phyloP scores from a whole-genome alignment of 2,329 filamentous ascomycete species.

The Fusarium miscanthi region DNA sequence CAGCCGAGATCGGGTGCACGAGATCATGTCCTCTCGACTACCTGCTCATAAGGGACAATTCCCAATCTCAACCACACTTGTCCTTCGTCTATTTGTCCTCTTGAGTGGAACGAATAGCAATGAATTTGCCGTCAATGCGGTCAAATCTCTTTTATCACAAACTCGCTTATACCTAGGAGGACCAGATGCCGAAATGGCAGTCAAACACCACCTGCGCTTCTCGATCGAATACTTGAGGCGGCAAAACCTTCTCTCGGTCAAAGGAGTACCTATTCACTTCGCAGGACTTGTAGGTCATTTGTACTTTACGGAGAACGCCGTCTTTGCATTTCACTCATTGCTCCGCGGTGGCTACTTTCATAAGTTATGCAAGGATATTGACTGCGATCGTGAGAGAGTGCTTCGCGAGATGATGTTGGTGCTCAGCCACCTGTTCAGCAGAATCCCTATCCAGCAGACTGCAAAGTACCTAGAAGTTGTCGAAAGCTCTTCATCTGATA shows the following conservation, averaged over 20 bases:
- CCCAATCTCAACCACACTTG: slow-evolving; percentile 77
- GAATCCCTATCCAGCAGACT: slow-evolving; percentile 60
- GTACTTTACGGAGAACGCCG: slow-evolving; percentile 80
- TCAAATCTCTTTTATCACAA: slow-evolving; percentile 76
- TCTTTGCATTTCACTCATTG: slow-evolving; percentile 81
- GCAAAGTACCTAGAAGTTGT: slow-evolving; percentile 56
- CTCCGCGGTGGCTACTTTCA: slow-evolving; percentile 76
- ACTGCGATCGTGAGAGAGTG: slow-evolving; percentile 57
- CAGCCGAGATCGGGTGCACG: slow-evolving; percentile 67
- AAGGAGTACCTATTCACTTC: slow-evolving; percentile 77
- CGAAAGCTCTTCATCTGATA: slow-evolving; percentile 66
- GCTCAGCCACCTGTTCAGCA: slow-evolving; percentile 76
- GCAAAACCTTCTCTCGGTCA: slow-evolving; percentile 70
- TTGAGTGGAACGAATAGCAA: slow-evolving; percentile 73
- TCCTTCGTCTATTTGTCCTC: slow-evolving; percentile 75
- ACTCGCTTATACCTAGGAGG: slow-evolving; percentile 78
- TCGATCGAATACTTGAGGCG: slow-evolving; percentile 82
- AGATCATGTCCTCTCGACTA: slow-evolving; percentile 77
- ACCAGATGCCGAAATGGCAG: slow-evolving; percentile 72
- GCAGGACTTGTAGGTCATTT: slow-evolving; percentile 76
- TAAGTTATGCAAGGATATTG: slow-evolving; percentile 67
- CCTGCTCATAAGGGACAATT: slow-evolving; percentile 83
- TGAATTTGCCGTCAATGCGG: slow-evolving; percentile 68
- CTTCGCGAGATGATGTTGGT: slow-evolving; percentile 71
- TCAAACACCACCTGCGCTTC: slow-evolving; percentile 81